A percentile compares a stretch with the other conserved stretches of the same genome.
These are phyloP conservation scores for Wickerhamiella musiphila DNA, from an alignment of 805 yeast species.

Conservation along the genomic window DNA sequence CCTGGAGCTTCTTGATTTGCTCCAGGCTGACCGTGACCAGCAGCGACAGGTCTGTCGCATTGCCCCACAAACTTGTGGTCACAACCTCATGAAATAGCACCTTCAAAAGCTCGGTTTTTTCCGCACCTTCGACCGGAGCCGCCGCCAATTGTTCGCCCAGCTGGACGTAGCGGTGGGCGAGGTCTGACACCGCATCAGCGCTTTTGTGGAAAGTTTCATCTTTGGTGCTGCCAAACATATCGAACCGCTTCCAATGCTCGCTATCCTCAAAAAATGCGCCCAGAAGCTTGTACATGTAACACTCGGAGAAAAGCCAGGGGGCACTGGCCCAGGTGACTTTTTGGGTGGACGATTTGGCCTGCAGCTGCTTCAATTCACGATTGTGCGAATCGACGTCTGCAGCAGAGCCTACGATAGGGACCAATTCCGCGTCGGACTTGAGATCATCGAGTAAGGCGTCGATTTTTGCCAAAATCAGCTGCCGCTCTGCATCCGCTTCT, in stretches of 20 bases:
- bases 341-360: constrained; percentile 3
- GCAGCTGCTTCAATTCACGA: constrained; percentile 27
- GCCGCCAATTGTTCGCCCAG: constrained; percentile 19
- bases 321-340: constrained; percentile 57
- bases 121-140: background rate
- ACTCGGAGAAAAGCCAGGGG: constrained; percentile 83
- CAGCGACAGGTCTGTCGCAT: constrained; percentile 86
- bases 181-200: constrained; percentile 58
- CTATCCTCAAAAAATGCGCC: constrained; percentile 19
- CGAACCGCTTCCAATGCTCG: constrained; percentile 37
- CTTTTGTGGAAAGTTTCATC: constrained; percentile 60
- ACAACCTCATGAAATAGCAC: constrained; percentile 64
- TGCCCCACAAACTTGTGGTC: constrained; percentile 92
- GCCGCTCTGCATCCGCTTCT: constrained; percentile 29
- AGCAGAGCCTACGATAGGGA: constrained; percentile 29
- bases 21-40: constrained; percentile 57
- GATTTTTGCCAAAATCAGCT: constrained; percentile 27
- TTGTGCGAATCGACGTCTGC: constrained; percentile 41
- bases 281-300: constrained; percentile 53
- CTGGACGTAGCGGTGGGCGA: constrained; percentile 46
- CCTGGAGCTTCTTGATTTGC: constrained; percentile 74
- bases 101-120: constrained; percentile 26
- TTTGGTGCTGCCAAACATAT: constrained; percentile 57
- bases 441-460: constrained; percentile 24
- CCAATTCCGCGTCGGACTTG: constrained; percentile 25